A percentile compares a stretch with the other conserved stretches of the same genome.
phyloP scores from a whole-genome alignment of 208 protist genomes.

The Acanthamoeba triangularis region DNA sequence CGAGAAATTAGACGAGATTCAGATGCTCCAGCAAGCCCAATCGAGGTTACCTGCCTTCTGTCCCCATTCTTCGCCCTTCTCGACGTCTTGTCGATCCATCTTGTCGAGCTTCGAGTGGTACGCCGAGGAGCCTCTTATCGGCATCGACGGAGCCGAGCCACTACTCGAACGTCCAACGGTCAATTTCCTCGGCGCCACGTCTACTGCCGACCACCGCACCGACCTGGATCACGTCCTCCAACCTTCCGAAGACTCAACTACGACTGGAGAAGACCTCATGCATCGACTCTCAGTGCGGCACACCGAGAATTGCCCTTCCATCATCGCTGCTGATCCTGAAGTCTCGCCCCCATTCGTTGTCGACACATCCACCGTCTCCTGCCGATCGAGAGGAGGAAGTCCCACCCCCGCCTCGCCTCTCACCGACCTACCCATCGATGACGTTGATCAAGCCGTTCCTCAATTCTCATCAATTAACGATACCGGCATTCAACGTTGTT shows the following conservation, averaged over 20 bases:
- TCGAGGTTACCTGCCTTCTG: constrained; percentile 54
- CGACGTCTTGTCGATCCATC: neutral
- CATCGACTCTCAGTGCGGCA: constrained; percentile 41
- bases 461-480: neutral
- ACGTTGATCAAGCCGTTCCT: neutral
- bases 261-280: neutral
- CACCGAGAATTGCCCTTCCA: constrained; percentile 16
- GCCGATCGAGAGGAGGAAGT: neutral
- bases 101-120: constrained; percentile 49
- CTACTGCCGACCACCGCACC: constrained; percentile 54
- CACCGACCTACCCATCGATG: neutral
- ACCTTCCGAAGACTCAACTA: neutral
- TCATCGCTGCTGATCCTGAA: neutral
- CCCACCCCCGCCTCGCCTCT: neutral
- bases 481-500: neutral
- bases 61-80: constrained; percentile 44
- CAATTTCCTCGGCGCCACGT: constrained; percentile 9
- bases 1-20: constrained; percentile 55
- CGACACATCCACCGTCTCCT: constrained; percentile 27
- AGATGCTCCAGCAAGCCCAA: constrained; percentile 48
- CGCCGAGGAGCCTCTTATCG: neutral
- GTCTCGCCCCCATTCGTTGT: constrained; percentile 64
- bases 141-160: constrained; percentile 15
- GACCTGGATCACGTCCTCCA: neutral
- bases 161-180: constrained; percentile 18